These are phyloP conservation scores for Colletotrichum chlorophyti DNA, from an alignment of 2,329 filamentous ascomycete genomes.

Conservation along the genomic window DNA sequence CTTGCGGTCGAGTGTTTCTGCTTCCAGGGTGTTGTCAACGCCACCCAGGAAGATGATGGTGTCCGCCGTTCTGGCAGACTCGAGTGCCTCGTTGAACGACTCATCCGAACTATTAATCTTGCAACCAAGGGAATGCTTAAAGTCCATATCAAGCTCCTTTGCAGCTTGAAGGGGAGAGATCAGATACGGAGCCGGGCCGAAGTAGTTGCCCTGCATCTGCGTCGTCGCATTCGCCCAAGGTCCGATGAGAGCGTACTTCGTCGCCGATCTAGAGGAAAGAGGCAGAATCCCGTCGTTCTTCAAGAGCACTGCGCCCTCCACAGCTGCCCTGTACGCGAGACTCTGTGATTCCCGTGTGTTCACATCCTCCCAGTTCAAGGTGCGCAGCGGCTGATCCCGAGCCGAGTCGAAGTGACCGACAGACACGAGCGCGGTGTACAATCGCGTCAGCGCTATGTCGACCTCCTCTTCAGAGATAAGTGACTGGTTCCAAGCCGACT, in stretches of 20 bases:
- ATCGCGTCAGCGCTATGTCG: constrained; percentile 56
- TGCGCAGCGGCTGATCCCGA: constrained; percentile 50
- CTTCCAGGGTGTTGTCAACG: constrained; percentile 55
- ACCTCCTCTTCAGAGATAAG: constrained; percentile 37
- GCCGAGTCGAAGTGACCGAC: constrained; percentile 65
- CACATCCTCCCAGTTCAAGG: constrained; percentile 62
- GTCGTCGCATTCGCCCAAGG: constrained; percentile 42
- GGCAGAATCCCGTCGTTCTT: constrained; percentile 62
- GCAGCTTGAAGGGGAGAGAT: constrained; percentile 29
- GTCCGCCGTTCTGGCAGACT: constrained; percentile 62
- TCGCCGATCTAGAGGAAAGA: constrained; percentile 39
- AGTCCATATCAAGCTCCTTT: constrained; percentile 36
- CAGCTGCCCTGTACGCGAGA: constrained; percentile 57
- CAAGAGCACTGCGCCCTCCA: constrained; percentile 54
- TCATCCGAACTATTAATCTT: constrained; percentile 33
- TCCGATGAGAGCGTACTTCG: constrained; percentile 39
- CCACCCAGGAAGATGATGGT: constrained; percentile 64
- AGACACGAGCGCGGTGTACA: constrained; percentile 60
- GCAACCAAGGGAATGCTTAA: constrained; percentile 38
- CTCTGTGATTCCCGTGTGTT: constrained; percentile 58
- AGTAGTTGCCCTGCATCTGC: constrained; percentile 30
- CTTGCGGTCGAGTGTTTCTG: constrained; percentile 65
- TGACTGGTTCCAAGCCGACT: constrained; percentile 38
- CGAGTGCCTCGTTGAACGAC: constrained; percentile 54
- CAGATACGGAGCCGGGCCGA: constrained; percentile 32